phyloP scores from a whole-genome alignment of 2,329 filamentous ascomycete genomes.

The Talaromyces sp. region DNA sequence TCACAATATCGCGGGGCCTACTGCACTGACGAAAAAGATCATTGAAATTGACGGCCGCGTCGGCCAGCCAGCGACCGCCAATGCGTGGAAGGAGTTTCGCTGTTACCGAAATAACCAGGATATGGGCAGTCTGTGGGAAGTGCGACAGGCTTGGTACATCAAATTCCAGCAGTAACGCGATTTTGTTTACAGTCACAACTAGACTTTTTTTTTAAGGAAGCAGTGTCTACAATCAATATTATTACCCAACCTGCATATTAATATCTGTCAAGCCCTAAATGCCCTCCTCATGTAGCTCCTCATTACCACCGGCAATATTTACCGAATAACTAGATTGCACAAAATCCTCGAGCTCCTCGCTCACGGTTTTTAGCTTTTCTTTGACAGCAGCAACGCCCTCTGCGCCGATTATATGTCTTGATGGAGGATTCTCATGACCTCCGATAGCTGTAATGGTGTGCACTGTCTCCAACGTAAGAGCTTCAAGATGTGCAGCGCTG shows the following conservation, averaged over 20 bases:
- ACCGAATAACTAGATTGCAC: slow-evolving; percentile 82
- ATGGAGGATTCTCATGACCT: slow-evolving; percentile 91
- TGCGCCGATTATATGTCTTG: slow-evolving; percentile 85
- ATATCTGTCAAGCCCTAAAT: slow-evolving; percentile 13
- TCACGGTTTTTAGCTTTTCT: slow-evolving; percentile 93
- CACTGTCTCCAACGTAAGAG: slow-evolving; percentile 79
- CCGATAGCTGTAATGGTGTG: slow-evolving; percentile 87
- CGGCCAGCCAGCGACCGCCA: slow-evolving; percentile 24
- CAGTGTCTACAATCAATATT: neutral
- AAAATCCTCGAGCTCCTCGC: slow-evolving; percentile 94
- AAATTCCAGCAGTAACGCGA: slow-evolving; percentile 12
- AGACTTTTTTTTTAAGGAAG: neutral
- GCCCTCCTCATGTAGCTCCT: slow-evolving; percentile 16
- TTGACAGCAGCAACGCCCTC: slow-evolving; percentile 85
- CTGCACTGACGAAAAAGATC: slow-evolving; percentile 27
- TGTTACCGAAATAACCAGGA: slow-evolving; percentile 41
- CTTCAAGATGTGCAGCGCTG: slow-evolving; percentile 61
- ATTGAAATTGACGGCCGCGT: slow-evolving; percentile 36
- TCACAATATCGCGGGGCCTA: slow-evolving; percentile 22
- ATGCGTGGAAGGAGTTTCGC: slow-evolving; percentile 40
- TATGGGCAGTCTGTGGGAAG: slow-evolving; percentile 40
- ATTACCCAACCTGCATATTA: neutral
- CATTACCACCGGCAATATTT: slow-evolving; percentile 46
- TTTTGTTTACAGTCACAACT: neutral
- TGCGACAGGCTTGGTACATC: slow-evolving; percentile 35